phyloP scores from a whole-genome alignment of 768 basidiomycete species.

The Panus rudis region DNA sequence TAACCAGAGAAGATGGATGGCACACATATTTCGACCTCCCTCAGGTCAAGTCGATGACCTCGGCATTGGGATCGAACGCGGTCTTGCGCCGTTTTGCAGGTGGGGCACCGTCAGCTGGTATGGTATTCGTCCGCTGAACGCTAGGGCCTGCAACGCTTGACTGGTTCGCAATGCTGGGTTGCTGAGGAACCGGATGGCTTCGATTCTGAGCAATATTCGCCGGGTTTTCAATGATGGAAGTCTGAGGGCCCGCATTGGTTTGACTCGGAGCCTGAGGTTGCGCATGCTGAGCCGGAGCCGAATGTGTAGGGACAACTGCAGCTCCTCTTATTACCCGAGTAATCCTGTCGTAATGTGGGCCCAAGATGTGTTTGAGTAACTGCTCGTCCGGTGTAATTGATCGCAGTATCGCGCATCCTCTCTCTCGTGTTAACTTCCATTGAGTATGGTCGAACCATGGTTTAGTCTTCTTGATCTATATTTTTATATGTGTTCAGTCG shows the following conservation, averaged over 20 bases:
- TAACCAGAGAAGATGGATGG: too few relatives aligned
- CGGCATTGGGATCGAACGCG: not conserved
- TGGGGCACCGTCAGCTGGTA: too few relatives aligned
- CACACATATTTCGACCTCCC: too few relatives aligned
- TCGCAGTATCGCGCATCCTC: not conserved
- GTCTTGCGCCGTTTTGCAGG: not conserved
- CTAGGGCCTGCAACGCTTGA: too few relatives aligned
- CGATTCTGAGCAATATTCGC: not conserved
- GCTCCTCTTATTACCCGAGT: not conserved
- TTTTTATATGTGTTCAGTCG: not conserved
- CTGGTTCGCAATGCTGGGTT: too few relatives aligned
- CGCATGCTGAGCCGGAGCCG: not conserved
- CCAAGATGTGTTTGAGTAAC: not conserved
- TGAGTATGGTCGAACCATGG: not conserved
- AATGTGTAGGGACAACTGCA: not conserved
- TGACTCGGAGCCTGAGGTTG: not conserved
- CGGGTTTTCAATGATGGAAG: not conserved
- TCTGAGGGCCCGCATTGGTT: not conserved
- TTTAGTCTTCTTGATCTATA: conserved; percentile 5
- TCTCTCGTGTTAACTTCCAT: not conserved
- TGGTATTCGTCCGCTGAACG: too few relatives aligned
- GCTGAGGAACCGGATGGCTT: too few relatives aligned
- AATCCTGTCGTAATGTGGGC: not conserved
- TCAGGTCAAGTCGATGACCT: not conserved
- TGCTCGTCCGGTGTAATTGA: not conserved